Percentiles rank a stretch among this genome's conserved stretches.
These are phyloP conservation scores for Torrubiella hemipterigena DNA, from an alignment of 2,329 filamentous ascomycete species.

Conservation along the genomic window DNA sequence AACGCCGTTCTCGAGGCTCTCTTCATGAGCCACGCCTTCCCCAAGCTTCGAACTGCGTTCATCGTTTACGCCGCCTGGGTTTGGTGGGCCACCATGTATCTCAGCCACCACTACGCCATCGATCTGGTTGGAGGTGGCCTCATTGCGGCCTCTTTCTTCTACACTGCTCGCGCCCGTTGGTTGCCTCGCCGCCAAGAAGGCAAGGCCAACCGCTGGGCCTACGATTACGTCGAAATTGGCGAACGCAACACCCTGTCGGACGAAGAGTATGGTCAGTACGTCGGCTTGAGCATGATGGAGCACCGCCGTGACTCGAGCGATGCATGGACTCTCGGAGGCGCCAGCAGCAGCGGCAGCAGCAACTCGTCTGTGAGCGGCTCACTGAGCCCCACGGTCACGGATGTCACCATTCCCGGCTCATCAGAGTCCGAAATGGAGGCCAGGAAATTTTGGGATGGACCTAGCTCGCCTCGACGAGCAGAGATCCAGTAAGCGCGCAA, in stretches of 20 bases:
- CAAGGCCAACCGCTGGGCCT: constrained; percentile 87
- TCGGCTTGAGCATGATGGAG: constrained; percentile 33
- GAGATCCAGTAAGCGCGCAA: no score
- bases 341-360: constrained; percentile 47
- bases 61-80: constrained; percentile 82
- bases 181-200: constrained; percentile 71
- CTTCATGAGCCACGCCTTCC: constrained; percentile 90
- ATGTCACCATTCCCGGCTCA: constrained; percentile 24
- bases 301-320: constrained; percentile 51
- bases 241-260: constrained; percentile 36
- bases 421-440: constrained; percentile 22
- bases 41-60: constrained; percentile 67
- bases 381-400: constrained; percentile 36
- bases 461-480: no score
- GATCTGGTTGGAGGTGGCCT: constrained; percentile 82
- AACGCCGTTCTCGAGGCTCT: constrained; percentile 82
- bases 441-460: no score
- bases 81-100: constrained; percentile 98
- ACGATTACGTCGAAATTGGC: constrained; percentile 83
- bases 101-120: constrained; percentile 93
- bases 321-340: constrained; percentile 83
- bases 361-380: no score
- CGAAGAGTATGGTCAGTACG: constrained; percentile 35
- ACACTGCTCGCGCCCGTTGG: constrained; percentile 68
- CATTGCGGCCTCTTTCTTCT: constrained; percentile 67